phyloP scores from a whole-genome alignment of 371 early-diverging fungal genomes.

The Thermomucor indicae-seudaticae region DNA sequence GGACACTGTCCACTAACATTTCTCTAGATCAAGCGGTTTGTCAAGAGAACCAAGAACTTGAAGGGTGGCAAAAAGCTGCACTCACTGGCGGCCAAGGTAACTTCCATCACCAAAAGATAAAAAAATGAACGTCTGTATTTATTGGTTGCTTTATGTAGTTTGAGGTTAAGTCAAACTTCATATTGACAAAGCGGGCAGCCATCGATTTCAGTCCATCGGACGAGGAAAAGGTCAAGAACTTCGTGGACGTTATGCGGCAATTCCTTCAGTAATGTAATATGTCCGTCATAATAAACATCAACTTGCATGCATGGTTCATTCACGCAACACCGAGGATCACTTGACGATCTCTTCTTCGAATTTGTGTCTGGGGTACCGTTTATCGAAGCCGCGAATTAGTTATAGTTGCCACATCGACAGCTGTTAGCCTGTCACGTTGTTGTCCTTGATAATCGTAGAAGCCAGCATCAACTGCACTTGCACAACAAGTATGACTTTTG shows the following conservation, averaged over 20 bases:
- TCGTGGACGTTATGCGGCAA: conserved; percentile 11
- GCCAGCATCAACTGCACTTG: too few relatives aligned
- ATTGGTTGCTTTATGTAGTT: conserved; percentile 4
- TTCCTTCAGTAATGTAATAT: conserved; percentile 8
- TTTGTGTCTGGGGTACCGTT: background rate
- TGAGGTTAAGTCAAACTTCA: conserved; percentile 13
- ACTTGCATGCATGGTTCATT: too few relatives aligned
- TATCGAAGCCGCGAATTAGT: background rate
- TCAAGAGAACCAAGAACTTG: conserved; percentile 43
- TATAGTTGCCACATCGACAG: too few relatives aligned
- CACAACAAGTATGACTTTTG: too few relatives aligned
- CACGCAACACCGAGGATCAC: too few relatives aligned
- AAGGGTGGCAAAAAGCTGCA: conserved; percentile 55
- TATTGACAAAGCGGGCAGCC: conserved; percentile 13
- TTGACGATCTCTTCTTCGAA: background rate
- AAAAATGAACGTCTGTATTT: background rate
- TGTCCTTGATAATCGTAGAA: too few relatives aligned
- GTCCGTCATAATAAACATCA: too few relatives aligned
- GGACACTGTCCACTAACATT: background rate
- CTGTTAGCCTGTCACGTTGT: too few relatives aligned
- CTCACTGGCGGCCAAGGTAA: conserved; percentile 70
- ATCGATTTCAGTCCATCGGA: conserved; percentile 15
- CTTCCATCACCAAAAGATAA: background rate
- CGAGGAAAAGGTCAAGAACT: conserved; percentile 8
- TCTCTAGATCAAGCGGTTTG: conserved; percentile 51